phyloP scores from a whole-genome alignment of 768 basidiomycete genomes.

The Sporobolomyces phaffii region DNA sequence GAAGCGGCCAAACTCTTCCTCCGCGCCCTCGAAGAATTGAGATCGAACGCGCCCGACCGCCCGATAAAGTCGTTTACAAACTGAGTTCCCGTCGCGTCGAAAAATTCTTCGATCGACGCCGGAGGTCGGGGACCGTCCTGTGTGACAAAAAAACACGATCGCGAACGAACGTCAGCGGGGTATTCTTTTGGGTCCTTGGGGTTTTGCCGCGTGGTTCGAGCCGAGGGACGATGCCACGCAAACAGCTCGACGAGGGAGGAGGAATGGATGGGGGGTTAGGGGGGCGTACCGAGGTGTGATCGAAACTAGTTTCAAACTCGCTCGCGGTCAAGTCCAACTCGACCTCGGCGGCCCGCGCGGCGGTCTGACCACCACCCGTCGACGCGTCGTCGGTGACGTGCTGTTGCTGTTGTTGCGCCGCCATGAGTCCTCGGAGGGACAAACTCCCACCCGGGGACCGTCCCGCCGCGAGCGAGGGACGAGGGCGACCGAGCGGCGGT shows the following conservation, averaged over 20 bases:
- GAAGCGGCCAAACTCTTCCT: constrained; percentile 33
- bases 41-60: constrained; percentile 26
- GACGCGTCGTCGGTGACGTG: neutral
- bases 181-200: too few species aligned
- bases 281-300: neutral
- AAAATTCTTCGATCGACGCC: constrained; percentile 38
- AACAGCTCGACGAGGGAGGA: neutral
- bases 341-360: neutral
- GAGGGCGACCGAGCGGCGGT: neutral
- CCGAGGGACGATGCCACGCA: too few species aligned
- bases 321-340: constrained; percentile 19
- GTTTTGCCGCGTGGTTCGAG: too few species aligned
- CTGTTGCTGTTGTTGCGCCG: neutral
- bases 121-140: constrained; percentile 5
- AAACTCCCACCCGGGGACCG: constrained; percentile 29
- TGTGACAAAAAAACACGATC: too few species aligned
- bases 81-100: constrained; percentile 30
- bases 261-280: neutral
- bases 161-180: too few species aligned
- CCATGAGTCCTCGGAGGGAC: constrained; percentile 16
- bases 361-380: too few species aligned
- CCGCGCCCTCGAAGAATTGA: constrained; percentile 13
- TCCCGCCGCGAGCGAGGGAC: constrained; percentile 9
- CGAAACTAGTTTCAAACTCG: constrained; percentile 21
- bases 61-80: constrained; percentile 39